Percentiles rank a stretch among this genome's conserved stretches.
phyloP scores from a whole-genome alignment of 192 early-diverging fungal genomes.

The Coemansia umbellata region DNA sequence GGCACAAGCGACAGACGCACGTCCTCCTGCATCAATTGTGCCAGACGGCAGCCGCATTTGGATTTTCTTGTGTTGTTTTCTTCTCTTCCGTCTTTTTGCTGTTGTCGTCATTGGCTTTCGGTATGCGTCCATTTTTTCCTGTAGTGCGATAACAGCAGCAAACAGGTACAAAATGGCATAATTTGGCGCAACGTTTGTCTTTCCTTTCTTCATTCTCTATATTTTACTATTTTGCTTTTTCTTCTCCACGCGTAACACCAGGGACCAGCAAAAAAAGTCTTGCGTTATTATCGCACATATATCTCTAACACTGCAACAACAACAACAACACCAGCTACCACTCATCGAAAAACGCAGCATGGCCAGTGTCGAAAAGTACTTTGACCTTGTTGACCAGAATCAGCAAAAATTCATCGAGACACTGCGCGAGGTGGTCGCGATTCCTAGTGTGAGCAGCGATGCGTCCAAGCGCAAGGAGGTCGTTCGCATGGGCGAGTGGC shows the following conservation, averaged over 20 bases:
- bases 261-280: background rate
- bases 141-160: too few relatives aligned
- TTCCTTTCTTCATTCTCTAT: background rate
- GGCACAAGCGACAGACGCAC: too few relatives aligned
- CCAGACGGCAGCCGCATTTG: too few relatives aligned
- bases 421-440: conserved; percentile 84
- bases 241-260: background rate
- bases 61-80: too few relatives aligned
- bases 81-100: too few relatives aligned
- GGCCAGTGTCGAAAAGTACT: conserved; percentile 59
- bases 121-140: too few relatives aligned
- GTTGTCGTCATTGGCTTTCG: too few relatives aligned
- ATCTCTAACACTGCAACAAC: conserved; percentile 4
- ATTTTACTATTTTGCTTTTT: background rate
- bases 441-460: conserved; percentile 79
- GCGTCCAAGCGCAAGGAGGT: conserved; percentile 74
- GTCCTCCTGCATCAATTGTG: too few relatives aligned
- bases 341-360: conserved; percentile 13
- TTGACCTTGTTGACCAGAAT: conserved; percentile 72
- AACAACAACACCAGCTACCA: conserved; percentile 14
- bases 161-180: background rate
- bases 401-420: conserved; percentile 77
- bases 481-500: conserved; percentile 86
- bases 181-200: background rate
- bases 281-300: background rate